Conservation (phyloP, 2,329 filamentous ascomycete genomes). For the Fusarium kyushuense region DNA sequence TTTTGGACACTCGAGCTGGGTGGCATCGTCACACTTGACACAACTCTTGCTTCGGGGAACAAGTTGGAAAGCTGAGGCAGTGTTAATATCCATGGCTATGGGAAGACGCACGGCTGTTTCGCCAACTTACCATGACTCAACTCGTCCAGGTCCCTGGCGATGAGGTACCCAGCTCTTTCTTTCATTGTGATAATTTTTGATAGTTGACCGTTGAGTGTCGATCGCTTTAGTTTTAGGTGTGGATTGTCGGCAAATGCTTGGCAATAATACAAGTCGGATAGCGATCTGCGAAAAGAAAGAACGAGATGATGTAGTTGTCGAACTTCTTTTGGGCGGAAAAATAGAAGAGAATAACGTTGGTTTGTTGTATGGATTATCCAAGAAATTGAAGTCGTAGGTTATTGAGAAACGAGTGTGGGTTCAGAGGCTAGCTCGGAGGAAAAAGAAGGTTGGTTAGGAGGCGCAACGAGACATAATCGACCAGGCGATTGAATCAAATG, state of each 20-base stretch:
- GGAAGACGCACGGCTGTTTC: not conserved
- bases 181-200: conserved; percentile 39
- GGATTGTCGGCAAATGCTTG: conserved; percentile 29
- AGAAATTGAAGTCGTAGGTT: conserved; percentile 27
- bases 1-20: conserved; percentile 59
- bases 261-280: conserved; percentile 22
- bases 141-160: conserved; percentile 50
- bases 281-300: conserved; percentile 24
- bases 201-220: conserved; percentile 35
- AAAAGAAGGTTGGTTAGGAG: conserved; percentile 48
- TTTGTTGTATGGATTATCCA: conserved; percentile 6
- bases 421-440: conserved; percentile 61
- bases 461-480: conserved; percentile 54
- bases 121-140: conserved; percentile 49
- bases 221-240: conserved; percentile 40
- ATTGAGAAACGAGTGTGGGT: conserved; percentile 58
- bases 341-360: not conserved
- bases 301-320: conserved; percentile 2
- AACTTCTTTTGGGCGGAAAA: not conserved
- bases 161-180: conserved; percentile 40
- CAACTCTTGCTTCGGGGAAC: conserved; percentile 58
- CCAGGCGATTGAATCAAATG: conserved; percentile 44
- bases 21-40: conserved; percentile 59
- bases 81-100: conserved; percentile 20
- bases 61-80: conserved; percentile 51